Evolutionary conservation across 129 eudicot genomes (phyloP).

Genomic region (Apium graveolens): DNA sequence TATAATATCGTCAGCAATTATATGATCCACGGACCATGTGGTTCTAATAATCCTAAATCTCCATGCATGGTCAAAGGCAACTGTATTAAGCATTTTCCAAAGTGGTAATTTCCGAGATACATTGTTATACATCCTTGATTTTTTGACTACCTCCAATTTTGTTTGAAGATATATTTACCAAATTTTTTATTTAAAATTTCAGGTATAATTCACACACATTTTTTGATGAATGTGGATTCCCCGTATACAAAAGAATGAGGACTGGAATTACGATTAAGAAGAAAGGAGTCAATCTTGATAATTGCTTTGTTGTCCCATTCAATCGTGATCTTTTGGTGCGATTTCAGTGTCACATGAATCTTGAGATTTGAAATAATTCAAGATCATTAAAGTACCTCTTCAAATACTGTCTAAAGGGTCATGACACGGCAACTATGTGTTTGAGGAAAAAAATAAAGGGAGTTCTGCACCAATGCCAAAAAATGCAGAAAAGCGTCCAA

Average conservation of each 20-base stretch:
- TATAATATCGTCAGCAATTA: no score
- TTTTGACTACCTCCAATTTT: not conserved
- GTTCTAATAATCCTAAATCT: no score
- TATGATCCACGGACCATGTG: no score
- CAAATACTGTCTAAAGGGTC: no score
- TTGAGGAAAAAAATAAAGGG: no score
- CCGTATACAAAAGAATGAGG: not conserved
- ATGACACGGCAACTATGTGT: not conserved
- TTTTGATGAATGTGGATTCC: not conserved
- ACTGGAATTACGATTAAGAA: not conserved
- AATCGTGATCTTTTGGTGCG: conserved; percentile 1
- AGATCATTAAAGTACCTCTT: conserved; percentile 4
- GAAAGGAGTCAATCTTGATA: not conserved
- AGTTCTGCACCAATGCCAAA: no score
- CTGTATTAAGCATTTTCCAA: not conserved
- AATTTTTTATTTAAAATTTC: no score
- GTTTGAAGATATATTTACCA: no score
- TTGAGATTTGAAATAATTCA: not conserved
- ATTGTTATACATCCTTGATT: no score
- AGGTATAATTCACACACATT: not conserved
- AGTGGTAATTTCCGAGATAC: not conserved
- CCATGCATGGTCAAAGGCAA: no score
- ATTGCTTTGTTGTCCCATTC: not conserved
- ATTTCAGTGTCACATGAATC: not conserved
- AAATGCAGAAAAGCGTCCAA: no score